phyloP scores from a whole-genome alignment of 306 rosid genomes.

The Albizia julibrissin region DNA sequence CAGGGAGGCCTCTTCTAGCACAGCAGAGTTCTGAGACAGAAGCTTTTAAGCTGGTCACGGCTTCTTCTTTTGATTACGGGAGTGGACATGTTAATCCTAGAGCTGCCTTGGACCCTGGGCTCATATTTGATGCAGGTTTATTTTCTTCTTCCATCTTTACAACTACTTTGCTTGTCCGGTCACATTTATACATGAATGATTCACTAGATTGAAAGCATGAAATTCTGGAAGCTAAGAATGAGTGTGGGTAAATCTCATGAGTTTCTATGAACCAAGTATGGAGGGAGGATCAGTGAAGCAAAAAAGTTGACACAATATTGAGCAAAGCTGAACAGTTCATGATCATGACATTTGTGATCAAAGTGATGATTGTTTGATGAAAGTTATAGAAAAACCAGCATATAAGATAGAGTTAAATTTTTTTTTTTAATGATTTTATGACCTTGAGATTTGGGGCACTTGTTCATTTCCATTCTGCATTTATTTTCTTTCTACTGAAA shows the following conservation, averaged over 20 bases:
- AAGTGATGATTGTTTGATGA: neutral
- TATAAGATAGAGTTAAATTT: neutral
- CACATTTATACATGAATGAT: neutral
- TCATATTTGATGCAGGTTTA: slow-evolving; percentile 89
- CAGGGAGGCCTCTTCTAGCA: slow-evolving; percentile 87
- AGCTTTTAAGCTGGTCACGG: slow-evolving; percentile 69
- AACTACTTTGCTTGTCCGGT: neutral
- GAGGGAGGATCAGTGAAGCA: neutral
- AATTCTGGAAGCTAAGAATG: slow-evolving; percentile 4
- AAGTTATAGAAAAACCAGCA: neutral
- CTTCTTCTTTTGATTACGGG: slow-evolving; percentile 95
- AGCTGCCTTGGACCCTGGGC: slow-evolving; percentile 98
- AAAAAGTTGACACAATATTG: neutral
- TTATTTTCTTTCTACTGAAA: slow-evolving; percentile 2
- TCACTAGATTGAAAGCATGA: slow-evolving; percentile 13
- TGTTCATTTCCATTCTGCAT: neutral
- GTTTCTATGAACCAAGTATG: slow-evolving; percentile 13
- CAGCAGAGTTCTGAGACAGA: slow-evolving; percentile 90
- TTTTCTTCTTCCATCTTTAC: slow-evolving; percentile 21
- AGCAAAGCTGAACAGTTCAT: too few relatives aligned
- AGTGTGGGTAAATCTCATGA: neutral
- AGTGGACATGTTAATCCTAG: slow-evolving; percentile 97
- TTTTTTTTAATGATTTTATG: neutral
- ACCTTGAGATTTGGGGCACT: neutral
- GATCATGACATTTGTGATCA: neutral